Conservation (phyloP, 495 filamentous ascomycete genomes). For the Pyronema omphalodes region DNA sequence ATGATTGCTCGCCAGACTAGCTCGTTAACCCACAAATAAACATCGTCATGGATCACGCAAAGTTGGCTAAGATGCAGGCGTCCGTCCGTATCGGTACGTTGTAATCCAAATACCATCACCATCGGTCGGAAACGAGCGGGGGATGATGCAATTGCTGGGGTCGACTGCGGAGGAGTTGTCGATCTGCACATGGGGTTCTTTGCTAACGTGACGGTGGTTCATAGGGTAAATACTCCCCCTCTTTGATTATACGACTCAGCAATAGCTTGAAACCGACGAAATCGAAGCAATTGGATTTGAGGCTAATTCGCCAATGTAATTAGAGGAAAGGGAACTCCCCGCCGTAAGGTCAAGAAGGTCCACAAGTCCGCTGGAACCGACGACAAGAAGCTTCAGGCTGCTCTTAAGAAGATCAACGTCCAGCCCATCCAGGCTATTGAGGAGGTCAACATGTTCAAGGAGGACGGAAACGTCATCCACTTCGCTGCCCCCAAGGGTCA, state of each 20-base stretch:
- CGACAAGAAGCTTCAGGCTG: slow-evolving; percentile 96
- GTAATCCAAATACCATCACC: not conserved
- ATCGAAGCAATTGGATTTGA: not conserved
- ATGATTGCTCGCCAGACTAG: not conserved
- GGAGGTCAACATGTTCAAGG: slow-evolving; percentile 99
- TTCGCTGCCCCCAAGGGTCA: slow-evolving; percentile 91
- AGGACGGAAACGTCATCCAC: slow-evolving; percentile 98
- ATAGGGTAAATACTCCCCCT: slow-evolving; percentile 24
- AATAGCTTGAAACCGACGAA: slow-evolving; percentile 1
- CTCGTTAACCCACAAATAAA: not conserved
- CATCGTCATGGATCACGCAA: slow-evolving; percentile 45
- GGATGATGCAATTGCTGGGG: no score
- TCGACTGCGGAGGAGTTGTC: no score
- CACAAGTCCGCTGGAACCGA: slow-evolving; percentile 77
- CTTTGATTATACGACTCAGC: not conserved
- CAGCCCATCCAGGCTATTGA: slow-evolving; percentile 97
- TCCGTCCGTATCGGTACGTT: slow-evolving; percentile 61
- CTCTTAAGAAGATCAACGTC: slow-evolving; percentile 88
- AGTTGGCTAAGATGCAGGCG: slow-evolving; percentile 60
- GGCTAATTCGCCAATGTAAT: slow-evolving; percentile 3
- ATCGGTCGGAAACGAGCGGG: no score
- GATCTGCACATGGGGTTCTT: no score
- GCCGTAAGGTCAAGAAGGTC: slow-evolving; percentile 96
- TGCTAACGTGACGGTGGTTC: no score
- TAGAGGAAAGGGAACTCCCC: slow-evolving; percentile 95